Evolutionary conservation across 371 early-diverging fungal genomes (phyloP).

Genomic region (Apophysomyces variabilis): DNA sequence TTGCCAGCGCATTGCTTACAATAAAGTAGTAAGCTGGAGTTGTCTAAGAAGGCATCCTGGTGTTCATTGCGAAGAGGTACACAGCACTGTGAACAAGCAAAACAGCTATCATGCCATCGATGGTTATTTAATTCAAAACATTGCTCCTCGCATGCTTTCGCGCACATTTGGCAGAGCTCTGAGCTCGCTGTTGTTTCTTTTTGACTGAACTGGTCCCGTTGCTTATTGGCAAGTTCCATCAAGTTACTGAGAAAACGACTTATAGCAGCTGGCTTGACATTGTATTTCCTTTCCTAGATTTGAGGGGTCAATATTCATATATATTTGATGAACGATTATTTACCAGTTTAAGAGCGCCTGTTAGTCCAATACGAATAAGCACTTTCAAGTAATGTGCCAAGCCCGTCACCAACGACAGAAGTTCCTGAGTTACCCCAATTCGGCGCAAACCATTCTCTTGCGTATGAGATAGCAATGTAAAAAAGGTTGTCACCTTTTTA

Average conservation of each 20-base stretch:
- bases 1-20: slow-evolving; percentile 47
- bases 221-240: slow-evolving; percentile 62
- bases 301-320: not conserved
- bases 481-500: slow-evolving; percentile 90
- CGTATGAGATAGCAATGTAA: slow-evolving; percentile 85
- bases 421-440: slow-evolving; percentile 86
- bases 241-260: slow-evolving; percentile 66
- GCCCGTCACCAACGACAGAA: slow-evolving; percentile 89
- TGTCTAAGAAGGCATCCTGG: slow-evolving; percentile 51
- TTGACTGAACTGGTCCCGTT: slow-evolving; percentile 21
- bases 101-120: slow-evolving; percentile 86
- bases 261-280: slow-evolving; percentile 44
- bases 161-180: slow-evolving; percentile 81
- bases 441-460: slow-evolving; percentile 66
- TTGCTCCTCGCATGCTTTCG: slow-evolving; percentile 78
- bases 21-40: slow-evolving; percentile 43
- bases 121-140: slow-evolving; percentile 67
- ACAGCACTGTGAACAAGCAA: slow-evolving; percentile 73
- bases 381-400: slow-evolving; percentile 93
- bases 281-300: slow-evolving; percentile 13
- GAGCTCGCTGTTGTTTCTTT: slow-evolving; percentile 45
- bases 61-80: slow-evolving; percentile 59
- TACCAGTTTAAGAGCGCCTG: slow-evolving; percentile 86
- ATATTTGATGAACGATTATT: not conserved
- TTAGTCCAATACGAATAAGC: slow-evolving; percentile 87